Conservation (phyloP, 495 filamentous ascomycete genomes). For the Aspergillus bridgeri region DNA sequence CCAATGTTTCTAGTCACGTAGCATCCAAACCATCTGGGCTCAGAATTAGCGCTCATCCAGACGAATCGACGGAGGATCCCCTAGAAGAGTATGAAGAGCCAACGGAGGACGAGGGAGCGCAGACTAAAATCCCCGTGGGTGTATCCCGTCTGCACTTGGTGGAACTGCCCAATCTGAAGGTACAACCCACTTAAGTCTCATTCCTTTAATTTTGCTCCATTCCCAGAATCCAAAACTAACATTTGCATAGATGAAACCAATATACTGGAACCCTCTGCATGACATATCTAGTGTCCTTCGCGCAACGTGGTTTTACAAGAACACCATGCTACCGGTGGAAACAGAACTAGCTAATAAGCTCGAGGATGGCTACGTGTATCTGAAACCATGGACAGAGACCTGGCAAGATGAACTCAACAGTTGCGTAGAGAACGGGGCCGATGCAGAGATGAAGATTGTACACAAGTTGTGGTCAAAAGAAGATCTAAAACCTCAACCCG, state of each 20-base stretch:
- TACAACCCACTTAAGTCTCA: conserved; percentile 18
- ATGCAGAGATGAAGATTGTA: conserved; percentile 86
- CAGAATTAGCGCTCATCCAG: conserved; percentile 27
- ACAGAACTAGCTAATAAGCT: conserved; percentile 86
- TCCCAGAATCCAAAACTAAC: conserved; percentile 5
- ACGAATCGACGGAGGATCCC: conserved; percentile 17
- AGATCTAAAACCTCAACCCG: conserved; percentile 31
- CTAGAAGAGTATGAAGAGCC: conserved; percentile 12
- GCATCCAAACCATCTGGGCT: conserved; percentile 32
- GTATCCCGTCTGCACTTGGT: conserved; percentile 68
- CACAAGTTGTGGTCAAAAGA: conserved; percentile 75
- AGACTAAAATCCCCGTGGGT: conserved; percentile 61
- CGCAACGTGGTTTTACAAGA: conserved; percentile 95
- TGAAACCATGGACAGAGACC: conserved; percentile 86
- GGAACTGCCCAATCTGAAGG: conserved; percentile 49
- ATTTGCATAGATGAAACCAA: conserved; percentile 77
- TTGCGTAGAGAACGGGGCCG: conserved; percentile 83
- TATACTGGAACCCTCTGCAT: conserved; percentile 96
- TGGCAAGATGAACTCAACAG: conserved; percentile 92
- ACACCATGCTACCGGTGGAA: conserved; percentile 88
- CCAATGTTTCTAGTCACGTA: conserved; percentile 9
- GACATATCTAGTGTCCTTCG: conserved; percentile 79
- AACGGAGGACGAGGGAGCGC: conserved; percentile 13
- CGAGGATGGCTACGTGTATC: conserved; percentile 79
- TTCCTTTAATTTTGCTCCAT: not conserved